Evolutionary conservation across 345 rosid genomes (phyloP).

Genomic region (Melaleuca quinquenervia): DNA sequence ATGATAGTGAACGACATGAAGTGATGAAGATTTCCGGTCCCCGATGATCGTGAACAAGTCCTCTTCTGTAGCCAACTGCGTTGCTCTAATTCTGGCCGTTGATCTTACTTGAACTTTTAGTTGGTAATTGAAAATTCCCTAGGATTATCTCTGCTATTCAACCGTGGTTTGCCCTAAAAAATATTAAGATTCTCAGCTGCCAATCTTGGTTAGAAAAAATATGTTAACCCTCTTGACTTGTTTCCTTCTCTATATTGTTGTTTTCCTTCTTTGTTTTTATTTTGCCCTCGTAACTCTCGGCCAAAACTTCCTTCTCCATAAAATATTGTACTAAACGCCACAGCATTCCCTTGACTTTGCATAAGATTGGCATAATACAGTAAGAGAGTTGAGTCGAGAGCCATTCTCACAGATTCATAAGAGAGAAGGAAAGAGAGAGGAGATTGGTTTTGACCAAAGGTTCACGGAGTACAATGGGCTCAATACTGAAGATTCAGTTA

Average conservation of each 20-base stretch:
- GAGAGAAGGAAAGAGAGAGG: no score
- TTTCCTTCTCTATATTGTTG: not conserved
- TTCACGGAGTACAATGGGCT: no score
- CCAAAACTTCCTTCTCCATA: not conserved
- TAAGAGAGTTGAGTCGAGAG: no score
- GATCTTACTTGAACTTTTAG: not conserved
- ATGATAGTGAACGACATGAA: no score
- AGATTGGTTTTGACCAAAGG: no score
- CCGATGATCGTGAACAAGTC: no score
- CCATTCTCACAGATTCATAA: no score
- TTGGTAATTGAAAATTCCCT: not conserved
- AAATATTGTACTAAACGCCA: not conserved
- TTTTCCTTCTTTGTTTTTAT: not conserved
- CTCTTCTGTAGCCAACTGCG: not conserved
- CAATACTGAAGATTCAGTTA: no score
- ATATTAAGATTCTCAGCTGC: not conserved
- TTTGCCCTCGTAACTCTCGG: not conserved
- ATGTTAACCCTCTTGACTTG: not conserved
- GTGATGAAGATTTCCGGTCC: no score
- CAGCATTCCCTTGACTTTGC: no score
- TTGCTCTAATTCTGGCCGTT: not conserved
- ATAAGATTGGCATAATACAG: no score
- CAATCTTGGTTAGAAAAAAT: not conserved
- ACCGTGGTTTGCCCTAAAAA: not conserved
- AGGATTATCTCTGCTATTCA: not conserved